Evolutionary conservation across 441 rosid genomes (phyloP), one percentile per base, ranked within the genome.

Genomic region (Cnidoscolus chayamansa): DNA sequence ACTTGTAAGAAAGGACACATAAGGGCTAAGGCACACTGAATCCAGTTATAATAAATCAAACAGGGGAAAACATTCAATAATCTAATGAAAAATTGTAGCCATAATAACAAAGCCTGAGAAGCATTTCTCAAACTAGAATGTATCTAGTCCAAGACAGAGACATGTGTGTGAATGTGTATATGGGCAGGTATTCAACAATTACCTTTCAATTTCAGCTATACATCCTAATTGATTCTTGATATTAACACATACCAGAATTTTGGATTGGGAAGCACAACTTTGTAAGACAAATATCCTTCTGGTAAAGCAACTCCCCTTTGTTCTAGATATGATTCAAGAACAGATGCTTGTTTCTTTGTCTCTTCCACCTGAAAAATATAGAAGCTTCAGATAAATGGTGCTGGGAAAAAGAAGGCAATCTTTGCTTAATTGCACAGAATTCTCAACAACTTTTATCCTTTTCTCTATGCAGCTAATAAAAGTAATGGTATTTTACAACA

Each of bases 321-420:
- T 68, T 90, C 94, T 77, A 92, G 89, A 83, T 94, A 94, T 68
- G 93, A 86, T 85, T 89, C 92, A 68, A 94, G 93, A 81, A 94
- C 75, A 19, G 79, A 81, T 84, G 87, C 89, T 72, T 85, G 88
- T 71, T 82, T 84, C 73, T 83, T 88, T 51, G 78, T 80, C 79
- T 87, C 89, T 56, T 79, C 85, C 49, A 89, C 76, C 99, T 94
- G 40, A 35, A 35, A 86, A 77, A 12, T 66, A 54, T 67, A 47
- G 57, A 7, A 67, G n/a, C 10, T 51, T 70, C 25, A 51, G 25
- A 71, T 63, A 17, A 57, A 30, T 11, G 11, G 37, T n/a, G 32
- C 40, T 35, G n/a, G 25, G 49, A 67, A 7, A 17, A 50, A 75
- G 30, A 64, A 19, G n/a, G 1, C 19, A 25, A 7, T 15, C 19